Base-by-base conservation (phyloP, 768 basidiomycete species). In the Panaeolus cyanescens region DNA sequence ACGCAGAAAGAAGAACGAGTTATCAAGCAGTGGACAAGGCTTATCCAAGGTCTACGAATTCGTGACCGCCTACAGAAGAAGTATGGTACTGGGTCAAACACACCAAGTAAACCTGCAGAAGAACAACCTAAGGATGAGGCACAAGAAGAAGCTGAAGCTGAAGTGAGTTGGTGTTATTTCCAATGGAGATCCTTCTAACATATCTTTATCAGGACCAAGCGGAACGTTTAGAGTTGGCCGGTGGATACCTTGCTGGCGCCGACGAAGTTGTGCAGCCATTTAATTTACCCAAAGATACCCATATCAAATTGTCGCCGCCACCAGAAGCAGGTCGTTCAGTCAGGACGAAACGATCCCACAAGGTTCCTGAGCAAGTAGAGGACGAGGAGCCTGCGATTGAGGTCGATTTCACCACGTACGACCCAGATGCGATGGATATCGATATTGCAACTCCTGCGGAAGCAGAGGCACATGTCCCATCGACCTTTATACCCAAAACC, bases 31-130 rank as follows among this genome's bases (percentile, higher is more conserved):
- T 99, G 96, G 96, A 84, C 80, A 56, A 87, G 89, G 59, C 84
- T 99, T 39, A 82, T 99, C 25, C 91, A 92, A 31, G 97, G 96
- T 3, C 81, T 99, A 50, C 85, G 92, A 33, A 91, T 99, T 61
- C 85, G 95, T 15, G 83, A 91, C 67, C 85, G 94, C 45, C 78
- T 98, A 32, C 90, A 90, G 69, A 85, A 85, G 55, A 88, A 96
- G 70, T 97, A 96, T 73, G 83, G 76, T 28, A 68, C 70, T 32
- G 74, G 73, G 54, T 62, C 71, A 25, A 59, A 62, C 30, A 61
- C 53, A 60, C 42, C 60, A 62, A n/a, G 12, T 40, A 57, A 54
- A 59, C 34, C n/a, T 30, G 20, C 36, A 50, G 37, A 60, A 54
- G 40, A 61, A 59, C 39, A 63, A 50, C 22, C 15, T 4, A 28